Conservation (phyloP, 495 filamentous ascomycete genomes). For the Penicillium dipodomyicola region DNA sequence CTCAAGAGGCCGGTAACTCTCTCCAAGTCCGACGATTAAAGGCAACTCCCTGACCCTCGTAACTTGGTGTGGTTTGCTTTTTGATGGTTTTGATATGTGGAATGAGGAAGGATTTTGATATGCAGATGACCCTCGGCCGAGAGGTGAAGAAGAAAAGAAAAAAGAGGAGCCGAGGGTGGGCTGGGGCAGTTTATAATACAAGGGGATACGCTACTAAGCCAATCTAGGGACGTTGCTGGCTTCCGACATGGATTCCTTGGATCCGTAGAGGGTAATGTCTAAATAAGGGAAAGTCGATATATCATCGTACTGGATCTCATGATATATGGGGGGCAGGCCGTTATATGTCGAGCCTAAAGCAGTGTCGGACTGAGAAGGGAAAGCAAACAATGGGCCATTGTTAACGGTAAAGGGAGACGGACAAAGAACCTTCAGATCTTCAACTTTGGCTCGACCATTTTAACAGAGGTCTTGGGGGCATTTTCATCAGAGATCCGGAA, state of each 20-base stretch:
- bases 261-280: neutral
- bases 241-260: neutral
- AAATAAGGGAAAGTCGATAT: neutral
- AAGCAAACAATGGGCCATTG: conserved; percentile 3
- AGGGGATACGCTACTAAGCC: neutral
- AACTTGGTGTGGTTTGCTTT: neutral
- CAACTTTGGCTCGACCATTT: neutral
- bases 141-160: conserved; percentile 7
- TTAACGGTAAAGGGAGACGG: neutral
- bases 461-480: neutral
- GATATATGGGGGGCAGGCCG: neutral
- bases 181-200: neutral
- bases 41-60: neutral
- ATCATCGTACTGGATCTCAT: neutral
- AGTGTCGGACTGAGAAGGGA: neutral
- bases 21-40: conserved; percentile 3
- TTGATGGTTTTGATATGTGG: neutral
- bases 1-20: neutral
- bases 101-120: neutral
- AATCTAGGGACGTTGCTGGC: neutral
- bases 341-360: neutral
- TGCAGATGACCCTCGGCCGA: neutral
- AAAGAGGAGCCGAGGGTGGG: neutral
- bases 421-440: neutral
- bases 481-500: neutral